These are phyloP conservation scores for Vicia sativa DNA, from an alignment of 306 rosid species.

Conservation along the genomic window DNA sequence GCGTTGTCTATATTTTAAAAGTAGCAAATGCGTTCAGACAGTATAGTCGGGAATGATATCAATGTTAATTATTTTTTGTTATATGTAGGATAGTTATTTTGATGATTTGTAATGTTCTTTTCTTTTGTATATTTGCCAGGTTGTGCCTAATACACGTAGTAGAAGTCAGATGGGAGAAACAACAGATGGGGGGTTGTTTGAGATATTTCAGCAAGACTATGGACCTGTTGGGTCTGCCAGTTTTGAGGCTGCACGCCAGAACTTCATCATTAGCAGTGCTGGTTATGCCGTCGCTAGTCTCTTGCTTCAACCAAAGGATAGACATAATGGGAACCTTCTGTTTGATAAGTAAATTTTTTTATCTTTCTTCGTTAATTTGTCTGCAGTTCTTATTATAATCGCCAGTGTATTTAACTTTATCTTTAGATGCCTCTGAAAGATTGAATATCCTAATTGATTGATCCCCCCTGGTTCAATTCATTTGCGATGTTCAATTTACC, in stretches of 20 bases:
- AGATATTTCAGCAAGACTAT: constrained; percentile 93
- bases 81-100: background rate
- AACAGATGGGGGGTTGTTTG: constrained; percentile 95
- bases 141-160: constrained; percentile 89
- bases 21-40: background rate
- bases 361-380: constrained; percentile 17
- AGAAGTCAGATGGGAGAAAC: constrained; percentile 99
- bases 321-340: constrained; percentile 96
- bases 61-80: constrained; percentile 5
- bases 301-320: constrained; percentile 97
- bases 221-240: constrained; percentile 86
- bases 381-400: constrained; percentile 21
- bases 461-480: background rate
- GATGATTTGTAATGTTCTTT: constrained; percentile 28
- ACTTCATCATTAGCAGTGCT: constrained; percentile 90
- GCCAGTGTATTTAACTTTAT: constrained; percentile 24
- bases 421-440: constrained; percentile 27
- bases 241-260: constrained; percentile 96
- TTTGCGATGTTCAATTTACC: constrained; percentile 25
- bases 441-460: constrained; percentile 30
- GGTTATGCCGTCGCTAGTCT: constrained; percentile 99
- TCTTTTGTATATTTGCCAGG: constrained; percentile 54
- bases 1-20: constrained; percentile 11
- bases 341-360: constrained; percentile 66
- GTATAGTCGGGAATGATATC: constrained; percentile 14